Evolutionary conservation across 2,329 filamentous ascomycete genomes (phyloP), one percentile per base, ranked within the genome.

Genomic region (Colletotrichum sp.): DNA sequence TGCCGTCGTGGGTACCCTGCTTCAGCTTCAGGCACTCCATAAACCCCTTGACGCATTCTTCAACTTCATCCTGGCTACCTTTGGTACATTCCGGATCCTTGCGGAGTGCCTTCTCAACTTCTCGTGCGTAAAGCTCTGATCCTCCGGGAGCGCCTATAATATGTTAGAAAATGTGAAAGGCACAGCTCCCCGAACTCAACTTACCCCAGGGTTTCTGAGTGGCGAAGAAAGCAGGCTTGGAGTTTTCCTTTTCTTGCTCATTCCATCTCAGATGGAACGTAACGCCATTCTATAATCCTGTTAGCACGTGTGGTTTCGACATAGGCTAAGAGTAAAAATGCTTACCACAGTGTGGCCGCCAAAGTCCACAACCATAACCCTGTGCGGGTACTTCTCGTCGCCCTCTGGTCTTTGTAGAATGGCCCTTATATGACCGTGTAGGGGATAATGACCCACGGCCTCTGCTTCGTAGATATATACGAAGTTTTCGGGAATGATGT

Each of bases 261-360:
- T 52, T 21, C 43, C 43, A 21, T 52, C 43, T 52, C 10, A 21
- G 6, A 52, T 52, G 43, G 16, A 13, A 52, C 10, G 43, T 21
- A 21, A 52, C n/a, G 6, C 43, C 43, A 21, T 52, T 52, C 43
- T 52, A 3, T 1, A 21, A 7, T 52, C 3, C 43, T 0, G 43
- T 52, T 2, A 52, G n/a, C 43, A 0, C n/a, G 10, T 0, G 0
- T 21, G 1, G n/a, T 52, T 2, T 52, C n/a, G 43, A 43, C 38
- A 43, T 0, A 0, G 0, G n/a, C 43, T 1, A 13, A 13, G 43
- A n/a, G 10, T 48, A 0, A 0, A 13, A 48, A 21, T 0, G 0
- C 43, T 48, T 21, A 52, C 43, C 43, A 52, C 43, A 52, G 43
- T 52, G 0, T 52, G 43, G 6, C 43, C 43, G 5, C 43, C 43